phyloP scores from a whole-genome alignment of 257 asterid species.

The Solanum arcanum region DNA sequence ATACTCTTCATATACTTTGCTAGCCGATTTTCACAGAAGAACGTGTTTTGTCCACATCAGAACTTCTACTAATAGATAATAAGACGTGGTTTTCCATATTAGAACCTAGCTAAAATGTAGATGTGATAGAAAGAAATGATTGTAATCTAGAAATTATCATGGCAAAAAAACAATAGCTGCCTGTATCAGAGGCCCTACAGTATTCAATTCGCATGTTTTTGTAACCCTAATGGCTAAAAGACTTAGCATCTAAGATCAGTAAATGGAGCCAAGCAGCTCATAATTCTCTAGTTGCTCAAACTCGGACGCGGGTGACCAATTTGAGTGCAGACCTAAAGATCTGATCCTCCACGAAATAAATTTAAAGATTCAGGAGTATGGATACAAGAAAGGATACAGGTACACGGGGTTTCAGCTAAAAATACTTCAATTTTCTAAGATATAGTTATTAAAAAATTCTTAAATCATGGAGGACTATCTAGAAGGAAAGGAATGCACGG shows the following conservation, averaged over 20 bases:
- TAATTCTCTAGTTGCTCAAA: background rate
- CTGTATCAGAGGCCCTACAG: background rate
- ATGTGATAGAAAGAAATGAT: background rate
- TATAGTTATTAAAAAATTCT: background rate
- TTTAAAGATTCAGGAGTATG: background rate
- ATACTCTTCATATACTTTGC: background rate
- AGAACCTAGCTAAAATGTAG: background rate
- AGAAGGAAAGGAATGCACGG: background rate
- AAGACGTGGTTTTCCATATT: background rate
- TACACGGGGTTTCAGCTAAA: background rate
- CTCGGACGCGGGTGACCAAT: background rate
- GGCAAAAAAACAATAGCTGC: background rate
- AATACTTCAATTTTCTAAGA: background rate
- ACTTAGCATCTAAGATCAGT: background rate
- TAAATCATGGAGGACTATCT: background rate
- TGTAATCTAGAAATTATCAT: background rate
- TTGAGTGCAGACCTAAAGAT: background rate
- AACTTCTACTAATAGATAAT: background rate
- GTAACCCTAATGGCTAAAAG: background rate
- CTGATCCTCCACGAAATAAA: background rate
- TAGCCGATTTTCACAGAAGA: background rate
- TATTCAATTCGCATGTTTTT: background rate
- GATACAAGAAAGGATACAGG: background rate
- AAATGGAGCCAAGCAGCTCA: background rate
- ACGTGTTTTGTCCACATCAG: background rate